Base-by-base conservation (phyloP, 192 early-diverging fungal species). In the Podila epigama region DNA sequence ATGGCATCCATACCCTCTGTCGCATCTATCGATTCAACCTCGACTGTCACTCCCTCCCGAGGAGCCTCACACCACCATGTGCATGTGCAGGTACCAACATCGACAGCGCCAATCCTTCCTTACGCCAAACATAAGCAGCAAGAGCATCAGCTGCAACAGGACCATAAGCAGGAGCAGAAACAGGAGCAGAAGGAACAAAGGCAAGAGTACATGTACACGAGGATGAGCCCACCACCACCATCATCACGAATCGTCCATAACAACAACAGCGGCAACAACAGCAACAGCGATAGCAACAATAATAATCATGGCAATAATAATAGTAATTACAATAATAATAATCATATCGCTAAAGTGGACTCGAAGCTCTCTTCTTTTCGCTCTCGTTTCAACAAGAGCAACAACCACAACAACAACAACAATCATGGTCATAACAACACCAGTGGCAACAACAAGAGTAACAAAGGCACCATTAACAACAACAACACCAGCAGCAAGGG, bases 1-100 rank as follows among this genome's bases (percentile, higher is more conserved):
- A 75, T 66, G 6, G 27, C 71, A 25, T 67, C 65, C 18, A 63
- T 62, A 51, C 39, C 70, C 40, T 75, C 70, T 29, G 53, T 60
- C 20, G 27, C 50, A 15, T 63, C 61, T 10, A 51, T 52, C 34
- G 42, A 64, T 31, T 64, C 70, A 3, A 34, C 41, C 31, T 64
- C 62, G 35, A 66, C 70, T 10, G 36, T 63, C 42, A 56, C 32
- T n/a, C 53, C 71, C 36, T 44, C 57, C 35, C 31, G 44, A 48
- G 44, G 44, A 48, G 18, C 44, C 20, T 22, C 25, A 1, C 44
- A 22, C 20, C 44, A 39, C n/a, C n/a, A n/a, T n/a, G n/a, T n/a
- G n/a, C n/a, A n/a, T n/a, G n/a, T n/a, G n/a, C n/a, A n/a, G n/a
- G n/a, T n/a, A n/a, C n/a, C n/a, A n/a, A n/a, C n/a, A n/a, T n/a